Evolutionary conservation across 345 rosid species (phyloP), one percentile per base, ranked within the genome.

Genomic region (Corchorus olitorius): DNA sequence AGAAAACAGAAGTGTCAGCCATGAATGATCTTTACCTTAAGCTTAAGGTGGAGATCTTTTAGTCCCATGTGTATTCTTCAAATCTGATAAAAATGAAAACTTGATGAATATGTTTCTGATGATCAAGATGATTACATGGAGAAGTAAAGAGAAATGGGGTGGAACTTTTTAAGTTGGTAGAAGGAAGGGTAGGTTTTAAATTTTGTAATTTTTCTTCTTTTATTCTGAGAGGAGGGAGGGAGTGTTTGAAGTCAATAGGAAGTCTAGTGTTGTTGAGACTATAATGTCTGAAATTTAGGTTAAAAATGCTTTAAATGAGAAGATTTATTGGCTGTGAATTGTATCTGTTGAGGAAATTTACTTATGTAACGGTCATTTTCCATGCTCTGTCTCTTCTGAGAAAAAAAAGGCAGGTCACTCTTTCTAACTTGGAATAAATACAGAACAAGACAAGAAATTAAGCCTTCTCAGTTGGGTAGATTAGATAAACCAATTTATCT

Each of bases 11-110:
- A 27, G 27, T 12, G 39, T 43, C 4, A 10, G 4, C n/a, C 46
- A 19, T 12, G 45, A 37, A n/a, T n/a, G n/a, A n/a, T n/a, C 50
- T 70, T 73, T 77, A 90, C 97, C 94, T 90, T 90, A 73, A 82
- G 73, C 82, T 84, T 88, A 80, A 85, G 84, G 75, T 77, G 83
- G 45, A 90, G 75, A 81, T 87, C 84, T 62, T 75, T 84, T 16
- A 90, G 75, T 14, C 87, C 85, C 94, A 89, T 88, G 69, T 65
- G 65, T 65, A 46, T 46, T 43, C 70, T 61, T 35, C 27, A 41
- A 59, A 50, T 3, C 1, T 72, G 76, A 77, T 14, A 52, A 60
- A 15, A 65, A 27, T 27, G 27, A 9, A 66, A 11, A 33, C 20
- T 14, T 61, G 20, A 14, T 64, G 33, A 14, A 35, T 15, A 20